These are phyloP conservation scores for Thielaviopsis punctulata DNA, from an alignment of 2,329 filamentous ascomycete genomes.

Conservation along the genomic window DNA sequence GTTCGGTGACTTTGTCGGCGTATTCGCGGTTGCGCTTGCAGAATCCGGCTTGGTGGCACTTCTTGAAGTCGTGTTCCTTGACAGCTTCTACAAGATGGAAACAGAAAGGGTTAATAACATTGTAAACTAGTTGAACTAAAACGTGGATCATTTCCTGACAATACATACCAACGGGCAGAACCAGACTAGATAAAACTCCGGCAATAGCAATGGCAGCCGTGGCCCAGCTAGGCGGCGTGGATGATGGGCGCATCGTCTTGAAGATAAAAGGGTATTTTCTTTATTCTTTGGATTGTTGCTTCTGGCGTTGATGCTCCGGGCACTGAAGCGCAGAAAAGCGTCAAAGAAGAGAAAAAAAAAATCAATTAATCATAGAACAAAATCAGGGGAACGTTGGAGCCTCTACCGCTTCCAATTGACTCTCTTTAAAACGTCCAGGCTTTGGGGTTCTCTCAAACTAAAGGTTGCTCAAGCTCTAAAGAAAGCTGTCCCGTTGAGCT, in stretches of 20 bases:
- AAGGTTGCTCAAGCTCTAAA: background rate
- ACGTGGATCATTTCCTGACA: background rate
- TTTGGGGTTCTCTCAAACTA: background rate
- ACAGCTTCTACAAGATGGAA: slow-evolving; percentile 44
- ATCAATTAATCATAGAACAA: background rate
- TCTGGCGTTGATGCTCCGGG: background rate
- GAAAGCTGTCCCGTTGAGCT: slow-evolving; percentile 12
- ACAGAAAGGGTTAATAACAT: background rate
- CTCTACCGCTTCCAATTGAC: background rate
- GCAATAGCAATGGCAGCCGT: slow-evolving; percentile 7
- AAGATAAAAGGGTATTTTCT: slow-evolving; percentile 1
- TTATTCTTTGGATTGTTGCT: background rate
- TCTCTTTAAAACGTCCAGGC: background rate
- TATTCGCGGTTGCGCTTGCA: slow-evolving; percentile 87
- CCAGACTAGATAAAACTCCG: slow-evolving; percentile 6
- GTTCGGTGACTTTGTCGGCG: slow-evolving; percentile 56
- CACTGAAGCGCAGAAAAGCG: background rate
- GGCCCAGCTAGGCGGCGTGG: slow-evolving; percentile 5
- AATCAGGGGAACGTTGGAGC: background rate
- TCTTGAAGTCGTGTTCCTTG: slow-evolving; percentile 96
- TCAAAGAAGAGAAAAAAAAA: background rate
- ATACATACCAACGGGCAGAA: slow-evolving; percentile 11
- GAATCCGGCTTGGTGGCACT: slow-evolving; percentile 88
- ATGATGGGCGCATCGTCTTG: slow-evolving; percentile 9
- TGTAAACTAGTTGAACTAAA: background rate